Evolutionary conservation across 202 grass and related monocot genomes (phyloP), one percentile per base, ranked within the genome.

Genomic region (Schoenoplectus triqueter): DNA sequence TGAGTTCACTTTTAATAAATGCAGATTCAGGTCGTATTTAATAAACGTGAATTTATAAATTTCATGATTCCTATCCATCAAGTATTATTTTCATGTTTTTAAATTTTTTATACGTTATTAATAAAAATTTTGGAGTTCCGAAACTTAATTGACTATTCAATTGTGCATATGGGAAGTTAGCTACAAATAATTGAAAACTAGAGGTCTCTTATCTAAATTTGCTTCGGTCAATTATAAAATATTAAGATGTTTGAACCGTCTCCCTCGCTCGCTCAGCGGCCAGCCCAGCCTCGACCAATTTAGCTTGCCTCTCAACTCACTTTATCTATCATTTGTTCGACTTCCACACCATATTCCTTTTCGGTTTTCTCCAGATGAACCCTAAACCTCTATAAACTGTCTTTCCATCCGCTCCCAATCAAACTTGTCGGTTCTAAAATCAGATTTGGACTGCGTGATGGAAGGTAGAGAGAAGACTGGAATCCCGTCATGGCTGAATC

Each of bases 381-480:
- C 41, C 13, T 46, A 69, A 69, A 69, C 66, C 66, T 69, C 66
- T 69, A 44, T 7, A 44, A 39, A 13, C 22, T 2, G 8, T 14
- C 2, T 1, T 44, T 7, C 4, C 45, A 18, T 68, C 0, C 21
- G 11, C 66, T 44, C 10, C 62, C 66, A 44, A 13, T 68, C 31
- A 14, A 45, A 6, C 11, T 40, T 9, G 31, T 31, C 31, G 31
- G 31, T 31, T 31, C 31, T 31, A 31, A 31, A 31, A 31, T 69
- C 41, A 45, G 4, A n/a, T 69, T 69, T 8, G 6, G 19, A 69
- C 46, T n/a, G 67, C 9, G 21, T 2, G 7, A 77, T 77, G 73
- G 49, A 56, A 14, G 73, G 51, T 56, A 40, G 51, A 77, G 71
- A 65, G 64, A 61, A 59, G 39, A 9, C 39, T 17, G 66, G 71